Evolutionary conservation across 75 land plant species (phyloP).

Genomic region (Cunninghamia lanceolata): DNA sequence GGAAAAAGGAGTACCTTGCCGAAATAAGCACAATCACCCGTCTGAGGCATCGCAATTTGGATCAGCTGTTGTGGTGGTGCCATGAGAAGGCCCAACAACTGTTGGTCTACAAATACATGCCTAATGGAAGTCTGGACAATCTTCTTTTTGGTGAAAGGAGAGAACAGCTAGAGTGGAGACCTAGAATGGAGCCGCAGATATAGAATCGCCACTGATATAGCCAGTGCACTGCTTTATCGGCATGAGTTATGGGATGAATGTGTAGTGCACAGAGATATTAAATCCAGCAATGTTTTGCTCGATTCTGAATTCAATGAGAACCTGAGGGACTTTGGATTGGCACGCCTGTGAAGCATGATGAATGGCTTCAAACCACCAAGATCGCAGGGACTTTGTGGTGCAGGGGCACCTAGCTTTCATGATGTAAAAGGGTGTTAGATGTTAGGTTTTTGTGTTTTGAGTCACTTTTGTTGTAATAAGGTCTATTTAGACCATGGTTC

Average conservation of each 20-base stretch:
- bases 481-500: too few relatives aligned
- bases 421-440: too few relatives aligned
- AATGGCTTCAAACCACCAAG: neutral
- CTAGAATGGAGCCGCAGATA: slow-evolving; percentile 13
- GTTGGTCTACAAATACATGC: slow-evolving; percentile 36
- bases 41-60: slow-evolving; percentile 37
- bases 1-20: slow-evolving; percentile 23
- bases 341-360: slow-evolving; percentile 27
- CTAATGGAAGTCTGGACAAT: slow-evolving; percentile 36
- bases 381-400: too few relatives aligned
- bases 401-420: too few relatives aligned
- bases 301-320: slow-evolving; percentile 29
- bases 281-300: too few relatives aligned
- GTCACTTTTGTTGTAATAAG: too few relatives aligned
- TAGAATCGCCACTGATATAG: neutral
- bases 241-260: slow-evolving; percentile 40
- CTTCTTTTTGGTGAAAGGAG: neutral
- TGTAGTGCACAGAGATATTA: slow-evolving; percentile 27
- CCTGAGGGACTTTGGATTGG: slow-evolving; percentile 51
- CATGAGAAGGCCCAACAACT: slow-evolving; percentile 24
- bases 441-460: too few relatives aligned
- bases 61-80: slow-evolving; percentile 35
- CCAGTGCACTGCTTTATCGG: slow-evolving; percentile 34
- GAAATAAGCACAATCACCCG: slow-evolving; percentile 31
- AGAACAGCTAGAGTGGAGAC: slow-evolving; percentile 11